A percentile compares a stretch with the other conserved stretches of the same genome.
phyloP scores from a whole-genome alignment of 768 basidiomycete genomes.

The Cystobasidiopsis lactophilus region DNA sequence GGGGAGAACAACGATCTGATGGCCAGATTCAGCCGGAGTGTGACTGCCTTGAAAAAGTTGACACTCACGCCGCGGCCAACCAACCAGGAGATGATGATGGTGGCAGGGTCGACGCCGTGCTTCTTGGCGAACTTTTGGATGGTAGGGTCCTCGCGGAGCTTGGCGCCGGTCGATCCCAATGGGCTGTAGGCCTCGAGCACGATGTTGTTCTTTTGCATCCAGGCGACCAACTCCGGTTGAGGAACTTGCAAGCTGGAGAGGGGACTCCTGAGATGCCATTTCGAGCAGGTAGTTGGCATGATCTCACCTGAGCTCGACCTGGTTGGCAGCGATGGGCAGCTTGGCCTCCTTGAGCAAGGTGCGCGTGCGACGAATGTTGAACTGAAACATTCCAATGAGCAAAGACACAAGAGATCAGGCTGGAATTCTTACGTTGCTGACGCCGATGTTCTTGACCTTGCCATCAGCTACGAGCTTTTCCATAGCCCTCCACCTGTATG shows the following conservation, averaged over 20 bases:
- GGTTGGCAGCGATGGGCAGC: constrained; percentile 36
- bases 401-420: not conserved
- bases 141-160: constrained; percentile 25
- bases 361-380: constrained; percentile 39
- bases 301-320: constrained; percentile 40
- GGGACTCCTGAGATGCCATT: no score
- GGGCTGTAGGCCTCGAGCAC: constrained; percentile 60
- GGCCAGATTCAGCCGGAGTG: no score
- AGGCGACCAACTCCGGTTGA: constrained; percentile 51
- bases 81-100: constrained; percentile 19
- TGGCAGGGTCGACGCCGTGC: constrained; percentile 36
- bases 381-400: constrained; percentile 19
- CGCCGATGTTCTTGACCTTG: constrained; percentile 53
- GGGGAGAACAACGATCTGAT: constrained; percentile 43
- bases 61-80: constrained; percentile 44
- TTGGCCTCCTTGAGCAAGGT: constrained; percentile 31
- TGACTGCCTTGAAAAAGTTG: no score
- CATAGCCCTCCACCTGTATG: constrained; percentile 37
- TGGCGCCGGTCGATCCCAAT: constrained; percentile 29
- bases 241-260: constrained; percentile 39
- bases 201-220: constrained; percentile 42
- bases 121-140: constrained; percentile 46
- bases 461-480: constrained; percentile 58
- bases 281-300: no score
- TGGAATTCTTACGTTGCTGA: constrained; percentile 36